These are phyloP conservation scores for Arabidopsis lyrata DNA, from an alignment of 441 rosid genomes.

Conservation along the genomic window DNA sequence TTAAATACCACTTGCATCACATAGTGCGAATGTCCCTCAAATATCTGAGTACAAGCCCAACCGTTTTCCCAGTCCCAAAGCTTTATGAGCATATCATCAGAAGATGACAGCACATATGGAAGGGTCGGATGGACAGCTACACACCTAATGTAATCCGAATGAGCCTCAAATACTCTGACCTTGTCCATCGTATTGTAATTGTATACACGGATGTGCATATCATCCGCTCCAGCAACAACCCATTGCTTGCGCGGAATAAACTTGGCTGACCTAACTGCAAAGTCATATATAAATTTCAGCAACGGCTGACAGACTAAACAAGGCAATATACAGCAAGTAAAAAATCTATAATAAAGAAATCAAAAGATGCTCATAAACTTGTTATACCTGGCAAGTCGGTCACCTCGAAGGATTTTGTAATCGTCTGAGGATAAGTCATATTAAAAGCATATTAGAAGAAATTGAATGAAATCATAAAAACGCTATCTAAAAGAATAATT, in stretches of 20 bases:
- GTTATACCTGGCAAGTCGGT: constrained; percentile 69
- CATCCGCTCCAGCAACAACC: constrained; percentile 86
- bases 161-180: constrained; percentile 87
- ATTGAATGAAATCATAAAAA: constrained; percentile 16
- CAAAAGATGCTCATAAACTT: constrained; percentile 7
- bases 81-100: constrained; percentile 90
- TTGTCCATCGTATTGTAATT: constrained; percentile 81
- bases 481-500: background rate
- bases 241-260: constrained; percentile 75
- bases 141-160: constrained; percentile 81
- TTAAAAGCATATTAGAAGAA: constrained; percentile 41
- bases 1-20: constrained; percentile 87
- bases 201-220: constrained; percentile 73
- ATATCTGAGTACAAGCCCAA: constrained; percentile 82
- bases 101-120: constrained; percentile 80
- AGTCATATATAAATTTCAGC: constrained; percentile 41
- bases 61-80: constrained; percentile 98
- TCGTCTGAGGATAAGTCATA: constrained; percentile 52
- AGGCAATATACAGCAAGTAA: constrained; percentile 17
- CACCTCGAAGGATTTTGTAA: constrained; percentile 69
- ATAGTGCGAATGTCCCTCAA: constrained; percentile 90
- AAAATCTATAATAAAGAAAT: constrained; percentile 3
- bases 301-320: constrained; percentile 5
- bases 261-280: constrained; percentile 79
- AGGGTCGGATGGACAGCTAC: constrained; percentile 82